phyloP scores from a whole-genome alignment of 169 alveolate genomes.

The Cystoisospora suis region DNA sequence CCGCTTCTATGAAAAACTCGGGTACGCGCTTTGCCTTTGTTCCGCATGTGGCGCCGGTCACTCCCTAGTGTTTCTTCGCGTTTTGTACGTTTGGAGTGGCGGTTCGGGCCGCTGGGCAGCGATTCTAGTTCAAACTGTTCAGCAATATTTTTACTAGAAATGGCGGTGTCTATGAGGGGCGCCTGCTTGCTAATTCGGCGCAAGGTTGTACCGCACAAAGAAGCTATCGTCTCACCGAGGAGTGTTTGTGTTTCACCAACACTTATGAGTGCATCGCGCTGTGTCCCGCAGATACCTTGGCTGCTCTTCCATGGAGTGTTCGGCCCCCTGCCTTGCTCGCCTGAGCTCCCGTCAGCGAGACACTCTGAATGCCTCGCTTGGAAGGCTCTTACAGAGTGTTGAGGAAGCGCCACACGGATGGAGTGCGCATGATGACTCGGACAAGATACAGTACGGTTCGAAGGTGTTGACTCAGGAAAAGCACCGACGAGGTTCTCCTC shows the following conservation, averaged over 20 bases:
- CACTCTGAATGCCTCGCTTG: neutral
- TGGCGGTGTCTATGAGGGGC: neutral
- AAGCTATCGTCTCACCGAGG: neutral
- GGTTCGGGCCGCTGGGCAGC: neutral
- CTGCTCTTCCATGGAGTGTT: neutral
- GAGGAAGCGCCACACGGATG: neutral
- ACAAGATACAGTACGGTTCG: neutral
- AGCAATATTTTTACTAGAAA: neutral
- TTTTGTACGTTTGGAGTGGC: neutral
- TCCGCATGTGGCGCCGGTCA: neutral
- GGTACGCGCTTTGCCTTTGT: neutral
- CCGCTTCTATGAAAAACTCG: neutral
- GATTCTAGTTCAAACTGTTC: neutral
- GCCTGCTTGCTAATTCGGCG: neutral
- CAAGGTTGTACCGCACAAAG: neutral
- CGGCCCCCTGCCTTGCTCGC: neutral
- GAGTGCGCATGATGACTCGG: neutral
- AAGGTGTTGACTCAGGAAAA: neutral
- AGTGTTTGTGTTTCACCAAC: neutral
- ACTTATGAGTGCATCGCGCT: neutral
- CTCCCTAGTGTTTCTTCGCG: neutral
- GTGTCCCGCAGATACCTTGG: neutral
- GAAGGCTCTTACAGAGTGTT: neutral
- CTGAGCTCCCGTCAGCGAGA: constrained; percentile 1
- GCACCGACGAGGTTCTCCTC: no score